phyloP scores from a whole-genome alignment of 2,329 filamentous ascomycete species.

The Talaromyces sp. region DNA sequence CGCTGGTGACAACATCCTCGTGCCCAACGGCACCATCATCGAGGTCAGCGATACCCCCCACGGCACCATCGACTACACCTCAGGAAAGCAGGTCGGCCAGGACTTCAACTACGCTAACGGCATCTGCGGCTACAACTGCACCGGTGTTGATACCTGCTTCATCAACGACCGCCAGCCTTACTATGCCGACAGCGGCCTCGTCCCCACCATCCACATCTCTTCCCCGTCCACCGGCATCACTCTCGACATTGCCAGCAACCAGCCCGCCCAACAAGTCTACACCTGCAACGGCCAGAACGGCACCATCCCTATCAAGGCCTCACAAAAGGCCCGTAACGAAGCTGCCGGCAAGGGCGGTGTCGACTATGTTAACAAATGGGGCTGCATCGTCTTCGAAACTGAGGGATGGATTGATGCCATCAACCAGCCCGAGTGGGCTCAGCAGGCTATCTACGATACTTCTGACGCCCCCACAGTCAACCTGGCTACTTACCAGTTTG shows the following conservation, averaged over 20 bases:
- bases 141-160: conserved; percentile 68
- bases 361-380: conserved; percentile 58
- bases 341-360: conserved; percentile 48
- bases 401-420: conserved; percentile 93
- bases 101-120: conserved; percentile 60
- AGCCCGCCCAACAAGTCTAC: conserved; percentile 86
- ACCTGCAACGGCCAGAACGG: conserved; percentile 75
- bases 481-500: conserved; percentile 43
- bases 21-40: conserved; percentile 72
- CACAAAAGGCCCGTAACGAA: conserved; percentile 49
- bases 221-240: conserved; percentile 74
- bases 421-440: conserved; percentile 84
- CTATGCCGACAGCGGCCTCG: conserved; percentile 30
- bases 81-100: conserved; percentile 72
- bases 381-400: conserved; percentile 85
- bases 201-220: conserved; percentile 55
- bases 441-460: conserved; percentile 45
- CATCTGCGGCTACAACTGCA: conserved; percentile 78
- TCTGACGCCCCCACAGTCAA: conserved; percentile 37
- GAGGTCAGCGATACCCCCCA: conserved; percentile 66
- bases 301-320: conserved; percentile 40
- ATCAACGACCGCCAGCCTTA: conserved; percentile 41
- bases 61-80: conserved; percentile 59
- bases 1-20: conserved; percentile 56
- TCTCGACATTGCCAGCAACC: conserved; percentile 75